phyloP scores from a whole-genome alignment of 1,139 yeast genomes.

The Hansenula sp. region DNA sequence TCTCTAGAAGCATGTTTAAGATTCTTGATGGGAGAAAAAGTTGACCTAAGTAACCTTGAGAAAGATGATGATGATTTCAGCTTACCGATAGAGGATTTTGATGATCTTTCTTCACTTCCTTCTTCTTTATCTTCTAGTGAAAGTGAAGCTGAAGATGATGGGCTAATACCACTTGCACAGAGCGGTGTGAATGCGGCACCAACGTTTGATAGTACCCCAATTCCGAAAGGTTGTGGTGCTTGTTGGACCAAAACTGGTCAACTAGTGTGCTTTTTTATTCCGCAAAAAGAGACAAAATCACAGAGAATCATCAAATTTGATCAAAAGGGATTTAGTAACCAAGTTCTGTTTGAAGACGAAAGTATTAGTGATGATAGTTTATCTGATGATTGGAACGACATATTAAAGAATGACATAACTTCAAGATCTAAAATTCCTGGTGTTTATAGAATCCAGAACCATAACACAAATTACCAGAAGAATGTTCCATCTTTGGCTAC shows the following conservation, averaged over 20 bases:
- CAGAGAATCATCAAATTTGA: slow-evolving; percentile 35
- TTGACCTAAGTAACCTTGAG: slow-evolving; percentile 40
- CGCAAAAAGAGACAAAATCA: slow-evolving; percentile 38
- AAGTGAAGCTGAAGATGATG: slow-evolving; percentile 23
- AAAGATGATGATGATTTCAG: slow-evolving; percentile 23
- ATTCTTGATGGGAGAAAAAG: slow-evolving; percentile 75
- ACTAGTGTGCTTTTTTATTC: slow-evolving; percentile 78
- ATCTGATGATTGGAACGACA: slow-evolving; percentile 37
- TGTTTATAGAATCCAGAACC: slow-evolving; percentile 20
- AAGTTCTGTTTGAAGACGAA: slow-evolving; percentile 20
- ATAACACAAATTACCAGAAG: slow-evolving; percentile 14
- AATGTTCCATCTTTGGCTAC: slow-evolving; percentile 10
- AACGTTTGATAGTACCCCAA: slow-evolving; percentile 73
- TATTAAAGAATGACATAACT: slow-evolving; percentile 31
- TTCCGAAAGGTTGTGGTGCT: slow-evolving; percentile 93
- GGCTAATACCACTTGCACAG: slow-evolving; percentile 15
- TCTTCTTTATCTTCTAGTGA: slow-evolving; percentile 25
- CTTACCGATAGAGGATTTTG: slow-evolving; percentile 23
- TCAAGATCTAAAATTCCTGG: slow-evolving; percentile 30
- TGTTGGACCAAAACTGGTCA: slow-evolving; percentile 79
- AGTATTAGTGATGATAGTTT: slow-evolving; percentile 33
- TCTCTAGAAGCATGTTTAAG: slow-evolving; percentile 82
- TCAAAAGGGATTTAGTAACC: slow-evolving; percentile 36
- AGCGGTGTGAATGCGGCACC: slow-evolving; percentile 14
- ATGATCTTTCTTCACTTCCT: slow-evolving; percentile 25